A percentile compares a stretch with the other conserved stretches of the same genome.
These are phyloP conservation scores for Globisporangium irregulare DNA, from an alignment of 352 stramenopile species.

Conservation along the genomic window DNA sequence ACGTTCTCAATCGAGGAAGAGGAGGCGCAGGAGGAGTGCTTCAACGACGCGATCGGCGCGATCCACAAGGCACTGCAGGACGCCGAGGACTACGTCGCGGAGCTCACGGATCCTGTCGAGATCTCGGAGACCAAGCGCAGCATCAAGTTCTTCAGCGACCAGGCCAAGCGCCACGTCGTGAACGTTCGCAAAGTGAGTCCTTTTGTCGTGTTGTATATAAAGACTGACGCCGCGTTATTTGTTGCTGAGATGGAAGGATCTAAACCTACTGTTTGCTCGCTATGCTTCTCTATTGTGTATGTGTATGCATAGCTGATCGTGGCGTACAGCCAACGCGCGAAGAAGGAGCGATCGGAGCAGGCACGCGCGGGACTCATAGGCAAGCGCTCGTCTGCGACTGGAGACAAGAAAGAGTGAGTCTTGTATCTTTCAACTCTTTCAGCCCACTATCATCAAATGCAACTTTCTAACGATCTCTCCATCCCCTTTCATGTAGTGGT, in stretches of 20 bases:
- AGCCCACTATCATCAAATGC: not conserved
- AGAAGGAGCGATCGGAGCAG: conserved; percentile 53
- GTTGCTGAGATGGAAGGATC: not conserved
- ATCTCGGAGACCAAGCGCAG: conserved; percentile 20
- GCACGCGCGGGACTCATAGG: conserved; percentile 45
- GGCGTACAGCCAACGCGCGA: conserved; percentile 59
- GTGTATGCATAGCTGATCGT: conserved; percentile 37
- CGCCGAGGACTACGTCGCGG: conserved; percentile 42
- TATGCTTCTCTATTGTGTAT: not conserved
- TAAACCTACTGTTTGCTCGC: not conserved
- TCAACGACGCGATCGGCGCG: conserved; percentile 41
- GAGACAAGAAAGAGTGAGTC: conserved; percentile 26
- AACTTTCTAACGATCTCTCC: not conserved
- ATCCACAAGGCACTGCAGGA: conserved; percentile 34
- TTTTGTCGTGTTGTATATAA: not conserved
- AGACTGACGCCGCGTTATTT: not conserved
- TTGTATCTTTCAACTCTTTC: not conserved
- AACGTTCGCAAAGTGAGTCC: conserved; percentile 48
- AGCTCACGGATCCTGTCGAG: conserved; percentile 34
- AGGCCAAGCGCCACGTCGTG: conserved; percentile 35
- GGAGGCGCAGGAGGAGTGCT: conserved; percentile 51
- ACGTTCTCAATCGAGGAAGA: conserved; percentile 60
- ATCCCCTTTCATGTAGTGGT: not conserved
- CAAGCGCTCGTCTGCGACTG: conserved; percentile 15
- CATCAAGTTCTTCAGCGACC: conserved; percentile 28